Percentiles rank a stretch among this genome's conserved stretches.
Conservation (phyloP, 2,329 filamentous ascomycete species). For the Fusarium torulosum region DNA sequence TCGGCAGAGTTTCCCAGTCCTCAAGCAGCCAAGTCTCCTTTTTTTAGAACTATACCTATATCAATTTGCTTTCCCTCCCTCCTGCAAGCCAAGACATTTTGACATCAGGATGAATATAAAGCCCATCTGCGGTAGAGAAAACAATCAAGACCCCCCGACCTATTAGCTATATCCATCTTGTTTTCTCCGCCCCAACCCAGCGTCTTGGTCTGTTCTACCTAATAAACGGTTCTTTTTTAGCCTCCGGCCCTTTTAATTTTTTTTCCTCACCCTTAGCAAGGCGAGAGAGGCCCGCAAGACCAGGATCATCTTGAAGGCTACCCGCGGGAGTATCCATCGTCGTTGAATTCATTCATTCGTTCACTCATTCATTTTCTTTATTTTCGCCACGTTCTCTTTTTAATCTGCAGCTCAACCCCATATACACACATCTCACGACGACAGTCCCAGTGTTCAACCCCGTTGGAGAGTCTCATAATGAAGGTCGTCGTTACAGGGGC, state of each 20-base stretch:
- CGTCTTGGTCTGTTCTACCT: neutral
- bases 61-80: slow-evolving; percentile 4
- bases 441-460: neutral
- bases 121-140: neutral
- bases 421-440: neutral
- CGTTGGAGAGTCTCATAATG: slow-evolving; percentile 51
- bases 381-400: neutral
- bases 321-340: slow-evolving; percentile 18
- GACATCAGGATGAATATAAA: slow-evolving; percentile 10
- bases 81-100: neutral
- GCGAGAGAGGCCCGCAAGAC: slow-evolving; percentile 35
- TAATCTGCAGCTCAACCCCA: neutral
- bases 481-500: slow-evolving; percentile 70
- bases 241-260: slow-evolving; percentile 30
- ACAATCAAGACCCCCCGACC: neutral
- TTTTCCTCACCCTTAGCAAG: slow-evolving; percentile 23
- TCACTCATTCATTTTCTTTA: neutral
- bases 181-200: slow-evolving; percentile 11
- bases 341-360: neutral
- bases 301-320: slow-evolving; percentile 24
- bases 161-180: slow-evolving; percentile 14
- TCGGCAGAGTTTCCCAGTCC: slow-evolving; percentile 6
- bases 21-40: neutral
- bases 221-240: slow-evolving; percentile 2
- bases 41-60: neutral